Percentiles rank a stretch among this genome's conserved stretches.
Evolutionary conservation across 2,329 filamentous ascomycete genomes (phyloP).

Genomic region (Trichoderma harzianum): DNA sequence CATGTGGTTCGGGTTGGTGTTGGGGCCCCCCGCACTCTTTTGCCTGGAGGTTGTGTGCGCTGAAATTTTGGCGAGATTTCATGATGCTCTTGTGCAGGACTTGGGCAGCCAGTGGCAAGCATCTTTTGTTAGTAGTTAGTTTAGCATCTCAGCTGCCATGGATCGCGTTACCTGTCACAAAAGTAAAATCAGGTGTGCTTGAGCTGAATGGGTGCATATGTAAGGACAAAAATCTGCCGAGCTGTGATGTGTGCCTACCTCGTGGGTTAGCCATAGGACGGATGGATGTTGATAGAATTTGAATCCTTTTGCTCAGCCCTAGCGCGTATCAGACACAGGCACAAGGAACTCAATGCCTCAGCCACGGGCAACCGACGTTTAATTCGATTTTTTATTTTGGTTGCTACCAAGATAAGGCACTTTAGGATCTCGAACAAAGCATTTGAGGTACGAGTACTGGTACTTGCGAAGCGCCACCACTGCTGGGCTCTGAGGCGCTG

Average conservation of each 20-base stretch:
- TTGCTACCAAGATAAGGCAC: background rate
- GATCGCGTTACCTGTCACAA: background rate
- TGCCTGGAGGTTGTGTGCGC: background rate
- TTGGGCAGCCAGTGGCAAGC: background rate
- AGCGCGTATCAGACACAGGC: background rate
- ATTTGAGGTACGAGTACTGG: background rate
- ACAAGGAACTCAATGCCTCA: background rate
- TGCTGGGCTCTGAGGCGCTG: background rate
- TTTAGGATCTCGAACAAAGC: background rate
- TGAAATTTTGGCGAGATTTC: background rate
- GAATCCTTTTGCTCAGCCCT: background rate
- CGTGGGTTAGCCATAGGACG: background rate
- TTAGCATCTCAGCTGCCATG: background rate
- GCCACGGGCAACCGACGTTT: background rate
- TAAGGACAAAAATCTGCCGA: background rate
- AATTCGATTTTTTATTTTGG: background rate
- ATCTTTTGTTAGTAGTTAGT: background rate
- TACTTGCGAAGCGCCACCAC: background rate
- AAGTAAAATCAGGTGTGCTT: background rate
- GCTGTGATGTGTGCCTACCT: background rate
- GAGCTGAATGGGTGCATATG: background rate
- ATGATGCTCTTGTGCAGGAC: background rate
- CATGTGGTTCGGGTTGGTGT: background rate
- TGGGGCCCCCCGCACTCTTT: conserved; percentile 5
- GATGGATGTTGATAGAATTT: background rate